These are phyloP conservation scores for Tubosaeta sp. DNA, from an alignment of 768 basidiomycete species.

Conservation along the genomic window DNA sequence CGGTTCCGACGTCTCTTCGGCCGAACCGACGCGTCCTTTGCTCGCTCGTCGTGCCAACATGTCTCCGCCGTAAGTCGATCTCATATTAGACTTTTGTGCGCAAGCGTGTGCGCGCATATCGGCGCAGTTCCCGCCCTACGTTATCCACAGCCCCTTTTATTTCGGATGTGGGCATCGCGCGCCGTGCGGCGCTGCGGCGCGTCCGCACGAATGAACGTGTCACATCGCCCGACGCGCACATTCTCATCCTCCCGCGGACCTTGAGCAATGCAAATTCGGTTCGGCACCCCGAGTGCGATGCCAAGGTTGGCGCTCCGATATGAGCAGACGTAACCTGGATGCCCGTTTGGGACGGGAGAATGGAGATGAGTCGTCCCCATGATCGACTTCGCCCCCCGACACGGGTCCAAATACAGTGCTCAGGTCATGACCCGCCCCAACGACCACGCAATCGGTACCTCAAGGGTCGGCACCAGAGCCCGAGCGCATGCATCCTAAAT, in stretches of 20 bases:
- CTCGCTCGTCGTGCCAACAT: too few species aligned
- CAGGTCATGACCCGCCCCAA: too few species aligned
- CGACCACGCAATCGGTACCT: not conserved
- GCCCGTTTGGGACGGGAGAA: conserved; percentile 1
- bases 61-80: too few species aligned
- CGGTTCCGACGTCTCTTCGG: not conserved
- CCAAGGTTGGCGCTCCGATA: conserved; percentile 9
- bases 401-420: not conserved
- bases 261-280: not conserved
- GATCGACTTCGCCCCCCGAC: not conserved
- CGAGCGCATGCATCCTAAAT: not conserved
- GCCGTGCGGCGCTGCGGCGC: not conserved
- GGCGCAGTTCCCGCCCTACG: not conserved
- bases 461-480: not conserved
- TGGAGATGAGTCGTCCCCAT: conserved; percentile 11
- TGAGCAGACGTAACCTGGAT: too few species aligned
- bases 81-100: not conserved
- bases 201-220: conserved; percentile 16
- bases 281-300: not conserved
- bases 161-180: too few species aligned
- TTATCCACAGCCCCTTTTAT: too few species aligned
- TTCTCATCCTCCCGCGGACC: not conserved
- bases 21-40: too few species aligned
- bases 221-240: conserved; percentile 10
- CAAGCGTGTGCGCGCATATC: not conserved